phyloP scores from a whole-genome alignment of 2,329 filamentous ascomycete genomes.

The Verticillium tricorpus region DNA sequence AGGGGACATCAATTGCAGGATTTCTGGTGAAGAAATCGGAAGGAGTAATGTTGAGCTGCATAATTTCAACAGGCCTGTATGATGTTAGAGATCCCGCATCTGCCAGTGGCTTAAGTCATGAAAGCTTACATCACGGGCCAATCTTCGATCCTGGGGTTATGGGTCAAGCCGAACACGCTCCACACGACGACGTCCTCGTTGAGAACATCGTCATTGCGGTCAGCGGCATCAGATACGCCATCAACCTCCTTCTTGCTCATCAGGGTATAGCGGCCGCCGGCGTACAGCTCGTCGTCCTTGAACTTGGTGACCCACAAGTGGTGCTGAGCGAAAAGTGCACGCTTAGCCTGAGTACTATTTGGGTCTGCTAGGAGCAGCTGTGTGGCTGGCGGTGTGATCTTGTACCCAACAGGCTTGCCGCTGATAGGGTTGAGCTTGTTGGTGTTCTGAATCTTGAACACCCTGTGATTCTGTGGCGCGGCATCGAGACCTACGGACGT shows the following conservation, averaged over 20 bases:
- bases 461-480: conserved; percentile 32
- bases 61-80: conserved; percentile 47
- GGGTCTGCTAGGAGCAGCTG: conserved; percentile 26
- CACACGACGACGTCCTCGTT: conserved; percentile 44
- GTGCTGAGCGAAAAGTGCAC: conserved; percentile 21
- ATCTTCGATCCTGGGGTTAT: conserved; percentile 52
- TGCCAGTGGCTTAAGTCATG: no score
- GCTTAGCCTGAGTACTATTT: conserved; percentile 13
- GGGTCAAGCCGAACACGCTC: conserved; percentile 46
- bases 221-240: conserved; percentile 16
- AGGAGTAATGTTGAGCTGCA: conserved; percentile 39
- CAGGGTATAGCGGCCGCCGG: conserved; percentile 22
- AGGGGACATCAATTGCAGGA: conserved; percentile 41
- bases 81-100: neutral
- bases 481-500: conserved; percentile 36
- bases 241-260: conserved; percentile 26
- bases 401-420: conserved; percentile 30
- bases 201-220: conserved; percentile 40
- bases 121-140: conserved; percentile 55
- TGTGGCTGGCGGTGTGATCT: conserved; percentile 27
- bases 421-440: conserved; percentile 25
- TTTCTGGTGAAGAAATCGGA: conserved; percentile 45
- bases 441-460: conserved; percentile 27
- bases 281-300: conserved; percentile 23
- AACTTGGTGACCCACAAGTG: conserved; percentile 23